Percentiles rank a stretch among this genome's conserved stretches.
phyloP scores from a whole-genome alignment of 148 eudicot species.

The Rhododendron mucronatum region DNA sequence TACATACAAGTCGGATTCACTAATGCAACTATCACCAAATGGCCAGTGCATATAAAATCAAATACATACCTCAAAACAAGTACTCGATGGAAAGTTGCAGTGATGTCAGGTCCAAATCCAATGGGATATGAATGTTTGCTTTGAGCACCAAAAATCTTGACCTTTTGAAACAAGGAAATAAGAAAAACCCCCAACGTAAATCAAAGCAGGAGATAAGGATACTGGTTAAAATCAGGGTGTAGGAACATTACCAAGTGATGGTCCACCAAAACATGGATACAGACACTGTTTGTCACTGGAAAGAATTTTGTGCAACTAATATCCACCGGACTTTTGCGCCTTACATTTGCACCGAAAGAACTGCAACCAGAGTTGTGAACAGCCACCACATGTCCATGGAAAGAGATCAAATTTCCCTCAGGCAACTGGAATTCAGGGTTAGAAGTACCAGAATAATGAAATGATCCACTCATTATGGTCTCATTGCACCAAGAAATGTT shows the following conservation, averaged over 20 bases:
- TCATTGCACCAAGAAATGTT: constrained; percentile 17
- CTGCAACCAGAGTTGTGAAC: constrained; percentile 33
- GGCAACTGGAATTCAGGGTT: constrained; percentile 34
- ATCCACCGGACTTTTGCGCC: constrained; percentile 18
- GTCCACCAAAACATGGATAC: constrained; percentile 58
- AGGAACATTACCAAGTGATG: constrained; percentile 43
- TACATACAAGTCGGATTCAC: not conserved
- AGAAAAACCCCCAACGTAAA: constrained; percentile 12
- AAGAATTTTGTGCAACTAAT: constrained; percentile 25
- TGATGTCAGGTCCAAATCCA: constrained; percentile 73
- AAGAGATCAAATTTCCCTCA: constrained; percentile 59
- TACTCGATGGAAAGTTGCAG: constrained; percentile 64
- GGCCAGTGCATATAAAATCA: not conserved
- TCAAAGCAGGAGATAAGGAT: constrained; percentile 15
- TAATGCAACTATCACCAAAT: not conserved
- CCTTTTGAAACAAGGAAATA: constrained; percentile 33
- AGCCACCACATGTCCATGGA: constrained; percentile 59
- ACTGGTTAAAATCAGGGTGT: not conserved
- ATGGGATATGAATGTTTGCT: constrained; percentile 50
- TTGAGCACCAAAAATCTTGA: constrained; percentile 44
- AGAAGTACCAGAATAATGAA: constrained; percentile 25
- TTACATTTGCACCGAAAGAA: constrained; percentile 15
- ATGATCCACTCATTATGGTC: constrained; percentile 13
- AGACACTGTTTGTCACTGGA: constrained; percentile 24
- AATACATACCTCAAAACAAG: constrained; percentile 53